Base-by-base conservation (phyloP, 176 grass and related monocot genomes). In the Thalia dealbata region DNA sequence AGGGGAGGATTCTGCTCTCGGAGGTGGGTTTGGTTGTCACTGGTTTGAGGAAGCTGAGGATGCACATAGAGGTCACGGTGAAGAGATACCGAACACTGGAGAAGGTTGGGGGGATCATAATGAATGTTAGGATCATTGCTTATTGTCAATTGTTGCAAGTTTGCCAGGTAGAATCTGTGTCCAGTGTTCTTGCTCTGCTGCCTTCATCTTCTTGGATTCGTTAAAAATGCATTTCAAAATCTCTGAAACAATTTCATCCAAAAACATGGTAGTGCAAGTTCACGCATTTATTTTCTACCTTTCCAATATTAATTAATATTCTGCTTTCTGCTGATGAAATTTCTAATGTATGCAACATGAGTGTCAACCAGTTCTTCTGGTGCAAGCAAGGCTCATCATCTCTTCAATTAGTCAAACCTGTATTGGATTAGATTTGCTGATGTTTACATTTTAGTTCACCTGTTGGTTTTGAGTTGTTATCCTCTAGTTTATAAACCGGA, bases 121-220 rank as follows among this genome's bases (percentile, higher is more conserved):
- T 85, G 84, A 83, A 67, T 78, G 80, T 67, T 75, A 75, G 78
- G 64, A 79, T 84, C 80, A 60, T 80, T 75, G 82, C 77, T 19
- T 89, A 38, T 30, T 81, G 74, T 83, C 80, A 82, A 69, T 82
- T 84, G 77, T 83, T 76, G 79, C 79, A 80, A 78, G 71, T 83
- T 30, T 91, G 82, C 73, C 92, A 96, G 89, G 84, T 87, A 60
- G 76, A 68, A 56, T 23, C n/a, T 8, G 45, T n/a, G 21, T 22
- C 54, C 4, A 19, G 6, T 21, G 52, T 55, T 55, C 32, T 38
- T 38, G 32, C 32, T 38, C 1, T 38, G 32, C 1, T 38, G 32
- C 32, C 32, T 38, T 55, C 24, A 62, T 62, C 18, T 18, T 58
- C 6, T 58, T 58, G 54, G 21, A 58, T 58, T 58, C 22, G 1